Evolutionary conservation across 1,284 basidiomycete species (phyloP), one percentile per base, ranked within the genome.

Genomic region (Trametes sp.): DNA sequence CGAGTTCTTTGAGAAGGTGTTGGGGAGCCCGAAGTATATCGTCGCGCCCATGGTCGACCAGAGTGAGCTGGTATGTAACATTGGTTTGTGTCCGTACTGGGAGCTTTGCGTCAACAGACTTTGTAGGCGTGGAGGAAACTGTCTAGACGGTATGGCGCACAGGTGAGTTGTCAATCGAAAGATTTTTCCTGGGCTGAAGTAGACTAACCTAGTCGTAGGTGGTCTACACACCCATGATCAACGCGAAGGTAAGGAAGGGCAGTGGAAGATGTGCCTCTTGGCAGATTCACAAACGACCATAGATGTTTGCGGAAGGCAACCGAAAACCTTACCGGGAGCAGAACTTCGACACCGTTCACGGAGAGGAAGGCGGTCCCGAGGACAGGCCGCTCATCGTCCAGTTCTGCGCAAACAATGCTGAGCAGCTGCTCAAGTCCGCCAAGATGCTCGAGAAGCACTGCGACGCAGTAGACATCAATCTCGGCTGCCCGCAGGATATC

Each of bases 1-100:
- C 74, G 89, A 94, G 24, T 90, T 98, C 67, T 98, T 96, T 75
- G 78, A 78, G 28, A 77, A 87, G 72, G 80, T 91, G 45, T 74
- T 98, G 41, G 91, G 93, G 8, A 91, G 89, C 69, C 94, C 96
- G 10, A 94, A 92, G 75, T 89, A 87, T 73, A 85, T 98, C 46
- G 94, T 98, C 13, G 97, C 95, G 13, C 96, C 97, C 10, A 98
- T 98, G 97, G 97, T 98, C 0, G 96, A 98, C 76, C 95, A 97
- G 78, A 95, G 93, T 72, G 96, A 98, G 77, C 84, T 98, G 74
- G 94, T 96, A 6, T 33, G 31, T 33, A 33, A 5, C 11, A 11
- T 6, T 5, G 5, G 31, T 9, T 51, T 44, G 33, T 46, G 45
- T 65, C 28, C 14, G 41, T 10, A 31, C n/a, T 13, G 21, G 36